Conservation (phyloP, 345 rosid species). For the Ailanthus altissimus region DNA sequence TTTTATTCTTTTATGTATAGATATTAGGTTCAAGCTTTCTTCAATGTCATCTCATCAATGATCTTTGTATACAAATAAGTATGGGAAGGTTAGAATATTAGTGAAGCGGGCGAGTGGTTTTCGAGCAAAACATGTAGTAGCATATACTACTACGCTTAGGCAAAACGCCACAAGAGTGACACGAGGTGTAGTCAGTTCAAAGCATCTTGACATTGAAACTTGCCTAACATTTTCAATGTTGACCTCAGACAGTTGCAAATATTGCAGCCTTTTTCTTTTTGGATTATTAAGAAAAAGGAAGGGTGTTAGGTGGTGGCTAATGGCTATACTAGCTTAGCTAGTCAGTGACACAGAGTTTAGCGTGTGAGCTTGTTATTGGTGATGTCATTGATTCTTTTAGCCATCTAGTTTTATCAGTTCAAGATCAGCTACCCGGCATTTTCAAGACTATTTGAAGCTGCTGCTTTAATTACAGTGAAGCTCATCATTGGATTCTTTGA, state of each 20-base stretch:
- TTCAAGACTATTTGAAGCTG: neutral
- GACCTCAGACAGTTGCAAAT: neutral
- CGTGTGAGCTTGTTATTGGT: neutral
- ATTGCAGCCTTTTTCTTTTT: neutral
- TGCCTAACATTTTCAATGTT: neutral
- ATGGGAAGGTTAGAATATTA: too few species aligned
- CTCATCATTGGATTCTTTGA: conserved; percentile 10
- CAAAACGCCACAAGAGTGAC: neutral
- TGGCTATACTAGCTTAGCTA: neutral
- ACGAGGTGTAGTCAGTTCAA: neutral
- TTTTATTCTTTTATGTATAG: too few species aligned
- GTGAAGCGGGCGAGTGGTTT: neutral
- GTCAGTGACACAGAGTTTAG: neutral
- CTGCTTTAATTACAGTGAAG: neutral
- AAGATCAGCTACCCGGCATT: neutral
- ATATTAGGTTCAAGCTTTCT: too few species aligned
- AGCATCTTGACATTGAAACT: conserved; percentile 10
- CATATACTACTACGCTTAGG: neutral
- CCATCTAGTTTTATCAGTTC: neutral
- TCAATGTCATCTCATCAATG: too few species aligned
- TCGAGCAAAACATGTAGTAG: neutral
- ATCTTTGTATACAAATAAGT: too few species aligned
- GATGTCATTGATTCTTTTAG: neutral
- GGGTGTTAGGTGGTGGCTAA: neutral
- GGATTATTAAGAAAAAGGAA: neutral